phyloP scores from a whole-genome alignment of 768 basidiomycete species.

The Naganishia kalamii region DNA sequence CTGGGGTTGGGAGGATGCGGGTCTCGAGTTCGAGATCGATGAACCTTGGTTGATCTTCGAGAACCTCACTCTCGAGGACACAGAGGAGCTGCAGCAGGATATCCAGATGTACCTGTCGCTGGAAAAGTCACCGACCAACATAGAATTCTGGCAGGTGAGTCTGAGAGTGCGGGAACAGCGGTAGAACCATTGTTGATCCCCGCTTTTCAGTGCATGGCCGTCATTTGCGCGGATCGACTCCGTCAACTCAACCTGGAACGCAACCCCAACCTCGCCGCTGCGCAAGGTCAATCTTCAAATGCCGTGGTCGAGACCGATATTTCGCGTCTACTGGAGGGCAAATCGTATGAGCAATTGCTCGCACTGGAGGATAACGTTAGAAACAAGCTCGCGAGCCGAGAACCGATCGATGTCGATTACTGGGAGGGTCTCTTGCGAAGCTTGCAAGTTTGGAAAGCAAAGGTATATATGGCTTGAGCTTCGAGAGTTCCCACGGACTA shows the following conservation, averaged over 20 bases:
- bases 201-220: slow-evolving; percentile 97
- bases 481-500: too few relatives aligned
- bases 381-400: slow-evolving; percentile 78
- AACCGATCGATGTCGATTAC: slow-evolving; percentile 93
- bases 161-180: too few relatives aligned
- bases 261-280: slow-evolving; percentile 45
- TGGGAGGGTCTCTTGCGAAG: slow-evolving; percentile 92
- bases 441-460: slow-evolving; percentile 92
- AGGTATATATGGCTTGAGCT: slow-evolving; percentile 53
- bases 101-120: slow-evolving; percentile 85
- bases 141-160: slow-evolving; percentile 94
- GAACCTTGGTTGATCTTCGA: slow-evolving; percentile 98
- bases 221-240: slow-evolving; percentile 83
- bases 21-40: slow-evolving; percentile 93
- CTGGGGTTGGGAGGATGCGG: slow-evolving; percentile 68
- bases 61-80: slow-evolving; percentile 81
- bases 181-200: too few relatives aligned
- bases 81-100: slow-evolving; percentile 87
- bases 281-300: slow-evolving; percentile 35
- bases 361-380: slow-evolving; percentile 79
- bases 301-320: slow-evolving; percentile 77
- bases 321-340: slow-evolving; percentile 68
- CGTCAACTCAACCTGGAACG: slow-evolving; percentile 63
- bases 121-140: slow-evolving; percentile 73
- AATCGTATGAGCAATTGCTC: slow-evolving; percentile 75